A percentile compares a stretch with the other conserved stretches of the same genome.
Evolutionary conservation across 371 early-diverging fungal genomes (phyloP).

Genomic region (Saksenaea vasiformis): DNA sequence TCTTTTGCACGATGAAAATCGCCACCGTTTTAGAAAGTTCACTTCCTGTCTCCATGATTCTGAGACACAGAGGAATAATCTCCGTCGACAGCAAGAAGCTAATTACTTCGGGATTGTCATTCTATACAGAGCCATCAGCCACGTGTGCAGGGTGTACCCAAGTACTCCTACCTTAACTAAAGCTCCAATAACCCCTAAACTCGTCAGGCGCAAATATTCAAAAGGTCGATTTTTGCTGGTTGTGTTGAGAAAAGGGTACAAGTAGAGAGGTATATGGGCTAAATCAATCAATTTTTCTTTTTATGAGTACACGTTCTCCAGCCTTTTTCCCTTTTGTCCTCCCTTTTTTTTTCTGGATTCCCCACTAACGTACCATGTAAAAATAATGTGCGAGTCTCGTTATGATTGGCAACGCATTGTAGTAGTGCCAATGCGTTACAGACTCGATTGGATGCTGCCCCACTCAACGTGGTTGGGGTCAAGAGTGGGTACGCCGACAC

Average conservation of each 20-base stretch:
- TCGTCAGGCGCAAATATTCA: slow-evolving; percentile 93
- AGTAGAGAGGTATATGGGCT: slow-evolving; percentile 96
- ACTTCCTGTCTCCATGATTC: slow-evolving; percentile 97
- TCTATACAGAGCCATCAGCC: slow-evolving; percentile 43
- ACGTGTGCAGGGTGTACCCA: background rate
- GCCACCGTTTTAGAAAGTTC: slow-evolving; percentile 98
- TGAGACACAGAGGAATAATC: slow-evolving; percentile 96
- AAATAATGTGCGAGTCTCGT: slow-evolving; percentile 87
- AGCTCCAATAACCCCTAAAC: slow-evolving; percentile 95
- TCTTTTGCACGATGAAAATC: slow-evolving; percentile 97
- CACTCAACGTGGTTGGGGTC: slow-evolving; percentile 86
- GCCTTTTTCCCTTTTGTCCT: background rate
- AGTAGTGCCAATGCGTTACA: slow-evolving; percentile 96
- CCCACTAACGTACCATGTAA: slow-evolving; percentile 78
- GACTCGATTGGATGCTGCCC: slow-evolving; percentile 88
- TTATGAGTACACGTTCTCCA: background rate
- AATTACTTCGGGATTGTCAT: slow-evolving; percentile 94
- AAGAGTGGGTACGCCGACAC: slow-evolving; percentile 91
- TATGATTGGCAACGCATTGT: slow-evolving; percentile 95
- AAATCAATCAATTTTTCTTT: slow-evolving; percentile 1
- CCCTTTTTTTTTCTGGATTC: background rate
- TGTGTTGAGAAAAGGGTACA: slow-evolving; percentile 98
- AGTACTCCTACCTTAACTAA: slow-evolving; percentile 79
- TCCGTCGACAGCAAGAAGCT: slow-evolving; percentile 96
- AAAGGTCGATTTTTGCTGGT: slow-evolving; percentile 92